Conservation (phyloP, 108 stramenopile genomes). For the Cyclotella choctawhatcheeana region DNA sequence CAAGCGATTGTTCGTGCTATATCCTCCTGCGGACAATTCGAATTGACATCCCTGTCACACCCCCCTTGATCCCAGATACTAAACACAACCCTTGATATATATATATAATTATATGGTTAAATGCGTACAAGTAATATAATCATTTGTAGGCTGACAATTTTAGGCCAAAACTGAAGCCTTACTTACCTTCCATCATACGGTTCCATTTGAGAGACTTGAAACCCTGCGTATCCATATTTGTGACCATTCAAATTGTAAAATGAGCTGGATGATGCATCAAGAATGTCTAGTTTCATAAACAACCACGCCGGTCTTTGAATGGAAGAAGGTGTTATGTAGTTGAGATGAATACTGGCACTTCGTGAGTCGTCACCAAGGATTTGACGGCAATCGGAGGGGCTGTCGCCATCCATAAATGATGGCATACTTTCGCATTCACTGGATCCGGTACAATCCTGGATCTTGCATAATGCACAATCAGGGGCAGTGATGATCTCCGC, state of each 20-base stretch:
- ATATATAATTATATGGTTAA: not conserved
- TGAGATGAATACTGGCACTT: not conserved
- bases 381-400: conserved; percentile 4
- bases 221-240: not conserved
- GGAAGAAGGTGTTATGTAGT: not conserved
- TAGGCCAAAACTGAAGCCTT: too few relatives aligned
- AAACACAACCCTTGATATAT: not conserved
- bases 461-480: not conserved
- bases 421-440: conserved; percentile 1
- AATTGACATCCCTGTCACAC: not conserved
- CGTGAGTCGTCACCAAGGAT: not conserved
- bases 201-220: not conserved
- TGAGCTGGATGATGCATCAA: not conserved
- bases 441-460: not conserved
- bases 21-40: not conserved
- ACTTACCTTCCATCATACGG: not conserved
- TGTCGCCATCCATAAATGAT: not conserved
- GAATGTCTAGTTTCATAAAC: conserved; percentile 3
- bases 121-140: too few relatives aligned
- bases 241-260: not conserved
- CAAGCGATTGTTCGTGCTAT: not conserved
- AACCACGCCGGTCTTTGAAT: not conserved
- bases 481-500: not conserved
- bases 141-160: too few relatives aligned
- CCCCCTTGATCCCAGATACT: conserved; percentile 4